A percentile compares a stretch with the other conserved stretches of the same genome.
Evolutionary conservation across 1,284 basidiomycete species (phyloP).

Genomic region (Apiotrichum montevideense): DNA sequence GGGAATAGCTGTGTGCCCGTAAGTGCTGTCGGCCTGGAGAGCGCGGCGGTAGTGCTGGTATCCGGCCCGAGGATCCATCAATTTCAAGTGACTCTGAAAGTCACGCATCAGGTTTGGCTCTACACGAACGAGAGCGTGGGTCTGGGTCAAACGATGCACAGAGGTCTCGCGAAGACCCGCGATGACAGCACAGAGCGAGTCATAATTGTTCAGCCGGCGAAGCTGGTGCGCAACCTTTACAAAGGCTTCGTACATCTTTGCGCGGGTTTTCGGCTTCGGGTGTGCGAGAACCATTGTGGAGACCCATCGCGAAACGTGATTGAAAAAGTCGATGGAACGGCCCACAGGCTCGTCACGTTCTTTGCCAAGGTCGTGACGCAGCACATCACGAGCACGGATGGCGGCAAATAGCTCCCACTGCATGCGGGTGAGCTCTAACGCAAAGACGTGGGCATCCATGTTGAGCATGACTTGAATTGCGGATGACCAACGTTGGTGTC

Average conservation of each 20-base stretch:
- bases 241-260: conserved; percentile 43
- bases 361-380: conserved; percentile 44
- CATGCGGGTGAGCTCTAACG: conserved; percentile 42
- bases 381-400: conserved; percentile 42
- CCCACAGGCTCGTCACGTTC: conserved; percentile 40
- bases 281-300: conserved; percentile 44
- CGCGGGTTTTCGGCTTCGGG: conserved; percentile 42
- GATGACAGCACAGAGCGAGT: conserved; percentile 42
- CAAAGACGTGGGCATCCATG: conserved; percentile 35
- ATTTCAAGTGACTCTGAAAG: conserved; percentile 34
- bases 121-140: conserved; percentile 30
- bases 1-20: conserved; percentile 40
- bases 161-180: conserved; percentile 44
- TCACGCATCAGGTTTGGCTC: conserved; percentile 26
- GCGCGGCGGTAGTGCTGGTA: conserved; percentile 38
- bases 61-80: conserved; percentile 42
- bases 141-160: conserved; percentile 37
- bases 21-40: conserved; percentile 34
- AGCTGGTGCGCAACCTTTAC: conserved; percentile 41
- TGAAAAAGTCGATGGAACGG: conserved; percentile 43
- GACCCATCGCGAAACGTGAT: conserved; percentile 44
- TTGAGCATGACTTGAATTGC: conserved; percentile 14
- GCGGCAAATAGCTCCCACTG: conserved; percentile 42
- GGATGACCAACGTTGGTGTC: conserved; percentile 10
- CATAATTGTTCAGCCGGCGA: conserved; percentile 46